A percentile compares a stretch with the other conserved stretches of the same genome.
Evolutionary conservation across 306 rosid species (phyloP).

Genomic region (Cicer bijugum): DNA sequence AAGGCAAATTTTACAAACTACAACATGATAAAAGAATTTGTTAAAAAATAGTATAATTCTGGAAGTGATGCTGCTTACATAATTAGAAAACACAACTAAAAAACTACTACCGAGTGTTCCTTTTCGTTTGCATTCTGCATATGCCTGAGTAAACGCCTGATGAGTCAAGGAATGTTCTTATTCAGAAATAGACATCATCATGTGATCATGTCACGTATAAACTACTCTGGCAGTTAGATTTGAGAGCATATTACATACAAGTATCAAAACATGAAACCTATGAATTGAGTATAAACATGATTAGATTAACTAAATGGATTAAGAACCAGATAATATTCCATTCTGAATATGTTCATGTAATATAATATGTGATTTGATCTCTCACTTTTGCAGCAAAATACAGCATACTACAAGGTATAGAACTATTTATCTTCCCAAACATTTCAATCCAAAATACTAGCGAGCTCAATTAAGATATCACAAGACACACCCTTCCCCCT

Average conservation of each 20-base stretch:
- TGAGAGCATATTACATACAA: conserved; percentile 4
- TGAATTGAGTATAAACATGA: neutral
- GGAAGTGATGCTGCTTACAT: conserved; percentile 1
- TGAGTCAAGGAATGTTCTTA: conserved; percentile 36
- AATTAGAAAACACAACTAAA: neutral
- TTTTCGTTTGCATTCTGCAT: neutral
- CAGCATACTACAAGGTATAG: neutral
- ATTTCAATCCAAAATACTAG: conserved; percentile 2
- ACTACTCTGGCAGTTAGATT: conserved; percentile 23
- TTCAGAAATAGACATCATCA: conserved; percentile 4
- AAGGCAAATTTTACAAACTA: neutral
- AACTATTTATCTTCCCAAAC: conserved; percentile 3
- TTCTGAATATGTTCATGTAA: conserved; percentile 6
- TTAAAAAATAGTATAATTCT: conserved; percentile 1
- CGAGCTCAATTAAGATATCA: conserved; percentile 11
- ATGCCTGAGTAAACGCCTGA: neutral
- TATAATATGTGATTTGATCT: neutral
- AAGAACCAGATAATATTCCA: conserved; percentile 10
- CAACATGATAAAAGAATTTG: neutral
- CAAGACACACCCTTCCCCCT: conserved; percentile 25
- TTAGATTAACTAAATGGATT: neutral
- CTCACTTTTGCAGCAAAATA: conserved; percentile 23
- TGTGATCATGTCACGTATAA: conserved; percentile 21
- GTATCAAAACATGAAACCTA: conserved; percentile 10
- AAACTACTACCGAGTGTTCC: conserved; percentile 1